Conservation (phyloP, 345 rosid genomes). For the Dipteronia sinensis region DNA sequence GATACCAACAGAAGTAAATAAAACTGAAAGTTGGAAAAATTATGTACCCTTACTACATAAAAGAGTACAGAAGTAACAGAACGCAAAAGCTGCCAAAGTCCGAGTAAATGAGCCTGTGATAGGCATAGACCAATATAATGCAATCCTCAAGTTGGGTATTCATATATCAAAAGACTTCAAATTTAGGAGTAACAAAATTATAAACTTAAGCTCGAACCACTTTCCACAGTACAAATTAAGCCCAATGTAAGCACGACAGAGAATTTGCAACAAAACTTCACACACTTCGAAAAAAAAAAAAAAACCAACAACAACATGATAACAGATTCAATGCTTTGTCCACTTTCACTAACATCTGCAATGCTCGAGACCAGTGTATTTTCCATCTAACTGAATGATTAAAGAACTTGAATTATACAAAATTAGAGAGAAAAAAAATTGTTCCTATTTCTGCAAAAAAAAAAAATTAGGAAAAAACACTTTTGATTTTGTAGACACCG, state of each 20-base stretch:
- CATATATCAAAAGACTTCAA: not conserved
- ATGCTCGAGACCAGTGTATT: not conserved
- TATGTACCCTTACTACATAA: too few species aligned
- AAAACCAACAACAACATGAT: not conserved
- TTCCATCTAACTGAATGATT: not conserved
- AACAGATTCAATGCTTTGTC: not conserved
- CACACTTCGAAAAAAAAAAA: not conserved
- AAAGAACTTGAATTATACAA: not conserved
- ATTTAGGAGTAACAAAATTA: not conserved
- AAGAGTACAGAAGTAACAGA: too few species aligned
- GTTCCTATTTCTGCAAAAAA: too few species aligned
- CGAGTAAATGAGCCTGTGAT: too few species aligned
- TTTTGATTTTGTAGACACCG: too few species aligned
- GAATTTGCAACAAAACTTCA: not conserved
- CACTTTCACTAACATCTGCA: conserved; percentile 4
- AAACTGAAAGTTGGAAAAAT: too few species aligned
- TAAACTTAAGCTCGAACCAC: too few species aligned
- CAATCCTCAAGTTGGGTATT: not conserved
- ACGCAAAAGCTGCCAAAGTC: too few species aligned
- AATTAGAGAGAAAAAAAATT: not conserved
- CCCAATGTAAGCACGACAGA: not conserved
- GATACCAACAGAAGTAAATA: too few species aligned
- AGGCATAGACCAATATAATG: not conserved
- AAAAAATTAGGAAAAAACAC: too few species aligned
- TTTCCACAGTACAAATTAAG: not conserved